Evolutionary conservation across 495 filamentous ascomycete genomes (phyloP).

Genomic region (Articulospora tetracladia): DNA sequence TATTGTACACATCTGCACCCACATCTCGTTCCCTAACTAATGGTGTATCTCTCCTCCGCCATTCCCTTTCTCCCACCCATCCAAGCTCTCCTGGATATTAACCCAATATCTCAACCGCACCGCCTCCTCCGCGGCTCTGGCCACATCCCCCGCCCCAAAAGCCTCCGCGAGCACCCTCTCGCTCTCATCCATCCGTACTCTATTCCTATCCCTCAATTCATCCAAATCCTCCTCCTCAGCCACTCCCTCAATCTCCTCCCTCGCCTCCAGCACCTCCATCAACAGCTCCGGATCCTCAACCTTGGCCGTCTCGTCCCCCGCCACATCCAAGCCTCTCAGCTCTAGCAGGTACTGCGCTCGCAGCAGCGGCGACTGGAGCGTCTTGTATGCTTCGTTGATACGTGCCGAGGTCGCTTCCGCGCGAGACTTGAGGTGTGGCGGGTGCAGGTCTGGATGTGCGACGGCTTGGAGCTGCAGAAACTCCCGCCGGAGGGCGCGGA

Average conservation of each 20-base stretch:
- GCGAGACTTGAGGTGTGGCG: conserved; percentile 43
- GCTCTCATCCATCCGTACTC: conserved; percentile 55
- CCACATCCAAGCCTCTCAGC: conserved; percentile 70
- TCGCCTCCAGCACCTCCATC: conserved; percentile 82
- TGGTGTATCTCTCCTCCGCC: conserved; percentile 63
- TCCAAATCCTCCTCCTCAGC: conserved; percentile 59
- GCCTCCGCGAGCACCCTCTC: conserved; percentile 54
- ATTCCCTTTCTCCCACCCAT: conserved; percentile 80
- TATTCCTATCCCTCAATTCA: conserved; percentile 60
- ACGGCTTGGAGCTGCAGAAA: conserved; percentile 78
- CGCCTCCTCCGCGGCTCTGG: conserved; percentile 62
- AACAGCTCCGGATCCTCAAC: conserved; percentile 70
- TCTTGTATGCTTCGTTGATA: conserved; percentile 88
- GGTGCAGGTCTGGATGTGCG: conserved; percentile 81
- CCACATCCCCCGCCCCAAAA: conserved; percentile 65
- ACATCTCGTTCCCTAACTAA: not conserved
- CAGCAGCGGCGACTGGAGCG: conserved; percentile 67
- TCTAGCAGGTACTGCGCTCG: conserved; percentile 82
- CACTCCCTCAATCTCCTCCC: conserved; percentile 81
- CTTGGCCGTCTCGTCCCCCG: conserved; percentile 67
- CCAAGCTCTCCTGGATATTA: conserved; percentile 76
- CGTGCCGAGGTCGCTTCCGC: conserved; percentile 70
- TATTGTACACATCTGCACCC: not conserved
- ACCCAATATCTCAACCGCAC: conserved; percentile 87
- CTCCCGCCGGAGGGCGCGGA: conserved; percentile 66